Evolutionary conservation across 2,329 filamentous ascomycete species (phyloP).

Genomic region (Penicillium sp.): DNA sequence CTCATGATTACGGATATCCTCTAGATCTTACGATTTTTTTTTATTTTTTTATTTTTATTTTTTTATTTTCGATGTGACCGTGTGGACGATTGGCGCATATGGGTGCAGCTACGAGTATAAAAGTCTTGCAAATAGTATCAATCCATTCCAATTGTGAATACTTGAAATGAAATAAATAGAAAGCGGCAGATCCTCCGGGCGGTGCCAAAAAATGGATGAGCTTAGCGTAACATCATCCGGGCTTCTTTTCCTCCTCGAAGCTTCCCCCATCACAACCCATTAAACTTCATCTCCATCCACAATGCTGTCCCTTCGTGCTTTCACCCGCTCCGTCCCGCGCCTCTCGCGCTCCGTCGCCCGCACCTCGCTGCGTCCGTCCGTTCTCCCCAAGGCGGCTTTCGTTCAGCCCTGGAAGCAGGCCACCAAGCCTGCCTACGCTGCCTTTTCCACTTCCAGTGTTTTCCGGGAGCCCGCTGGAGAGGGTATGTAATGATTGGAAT

Average conservation of each 20-base stretch:
- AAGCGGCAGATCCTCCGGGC: constrained; percentile 22
- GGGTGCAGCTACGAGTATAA: constrained; percentile 17
- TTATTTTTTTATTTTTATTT: constrained; percentile 3
- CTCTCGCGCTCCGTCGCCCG: constrained; percentile 57
- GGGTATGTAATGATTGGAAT: constrained; percentile 34
- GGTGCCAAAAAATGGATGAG: constrained; percentile 19
- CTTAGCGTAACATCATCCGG: constrained; percentile 33
- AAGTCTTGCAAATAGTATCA: constrained; percentile 7
- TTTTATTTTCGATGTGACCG: constrained; percentile 9
- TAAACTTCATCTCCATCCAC: constrained; percentile 29
- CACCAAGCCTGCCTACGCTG: constrained; percentile 41
- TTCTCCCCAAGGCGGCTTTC: constrained; percentile 51
- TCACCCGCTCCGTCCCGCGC: constrained; percentile 67
- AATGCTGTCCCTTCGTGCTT: constrained; percentile 69
- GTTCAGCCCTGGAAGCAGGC: constrained; percentile 51
- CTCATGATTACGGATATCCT: constrained; percentile 35
- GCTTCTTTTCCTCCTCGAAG: constrained; percentile 24
- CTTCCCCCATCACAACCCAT: constrained; percentile 15
- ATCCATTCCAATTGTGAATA: neutral
- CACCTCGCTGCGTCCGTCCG: constrained; percentile 49
- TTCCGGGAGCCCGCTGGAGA: constrained; percentile 47
- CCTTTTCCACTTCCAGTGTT: constrained; percentile 47
- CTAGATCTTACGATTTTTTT: constrained; percentile 9
- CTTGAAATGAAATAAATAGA: constrained; percentile 4
- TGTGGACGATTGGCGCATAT: constrained; percentile 22